These are phyloP conservation scores for Daldinia sp. DNA, from an alignment of 2,329 filamentous ascomycete species.

Conservation along the genomic window DNA sequence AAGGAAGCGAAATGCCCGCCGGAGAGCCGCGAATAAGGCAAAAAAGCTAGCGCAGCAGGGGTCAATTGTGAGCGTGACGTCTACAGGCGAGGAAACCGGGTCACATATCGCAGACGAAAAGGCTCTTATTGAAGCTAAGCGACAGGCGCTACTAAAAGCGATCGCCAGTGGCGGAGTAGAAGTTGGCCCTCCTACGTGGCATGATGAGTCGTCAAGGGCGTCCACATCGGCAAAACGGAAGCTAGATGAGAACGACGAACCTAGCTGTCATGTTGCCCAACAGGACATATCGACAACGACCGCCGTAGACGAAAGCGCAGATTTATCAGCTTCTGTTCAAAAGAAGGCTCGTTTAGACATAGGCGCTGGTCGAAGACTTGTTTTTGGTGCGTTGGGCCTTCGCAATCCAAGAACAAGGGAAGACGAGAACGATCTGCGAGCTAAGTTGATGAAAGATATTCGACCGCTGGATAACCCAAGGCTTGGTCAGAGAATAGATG, in stretches of 20 bases:
- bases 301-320: constrained; percentile 19
- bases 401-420: constrained; percentile 75
- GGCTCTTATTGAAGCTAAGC: constrained; percentile 62
- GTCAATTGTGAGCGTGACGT: neutral
- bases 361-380: constrained; percentile 72
- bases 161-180: constrained; percentile 66
- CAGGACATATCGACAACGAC: constrained; percentile 19
- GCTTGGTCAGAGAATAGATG: constrained; percentile 43
- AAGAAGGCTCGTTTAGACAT: constrained; percentile 59
- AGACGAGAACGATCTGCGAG: constrained; percentile 73
- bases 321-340: constrained; percentile 42
- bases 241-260: constrained; percentile 24
- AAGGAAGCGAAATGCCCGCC: constrained; percentile 65
- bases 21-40: constrained; percentile 56
- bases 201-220: constrained; percentile 18
- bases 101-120: constrained; percentile 47
- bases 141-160: constrained; percentile 63
- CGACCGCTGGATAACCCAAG: constrained; percentile 56
- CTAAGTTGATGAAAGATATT: constrained; percentile 68
- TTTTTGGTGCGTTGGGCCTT: constrained; percentile 79
- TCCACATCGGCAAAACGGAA: constrained; percentile 45
- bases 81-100: constrained; percentile 11
- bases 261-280: constrained; percentile 9
- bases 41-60: constrained; percentile 45
- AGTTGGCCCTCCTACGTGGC: constrained; percentile 48